These are phyloP conservation scores for Cladophialophora immunda DNA, from an alignment of 2,329 filamentous ascomycete genomes.

Conservation along the genomic window DNA sequence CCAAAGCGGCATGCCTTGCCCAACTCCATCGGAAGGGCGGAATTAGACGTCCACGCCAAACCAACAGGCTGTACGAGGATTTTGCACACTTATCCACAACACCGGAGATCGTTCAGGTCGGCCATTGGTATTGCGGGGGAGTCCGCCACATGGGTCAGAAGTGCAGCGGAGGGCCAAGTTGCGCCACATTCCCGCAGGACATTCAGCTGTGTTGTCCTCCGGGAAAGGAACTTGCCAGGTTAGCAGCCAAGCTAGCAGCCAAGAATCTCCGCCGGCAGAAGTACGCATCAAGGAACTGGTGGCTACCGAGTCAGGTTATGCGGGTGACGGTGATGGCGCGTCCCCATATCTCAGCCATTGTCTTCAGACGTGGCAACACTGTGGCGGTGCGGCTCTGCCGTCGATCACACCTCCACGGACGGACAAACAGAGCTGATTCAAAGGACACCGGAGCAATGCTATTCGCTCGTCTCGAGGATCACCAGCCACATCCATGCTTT, in stretches of 20 bases:
- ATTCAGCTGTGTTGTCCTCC: not conserved
- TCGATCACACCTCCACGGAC: conserved; percentile 4
- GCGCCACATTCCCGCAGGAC: not conserved
- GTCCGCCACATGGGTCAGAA: not conserved
- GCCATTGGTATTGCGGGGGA: not conserved
- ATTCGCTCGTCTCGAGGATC: not conserved
- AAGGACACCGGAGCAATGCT: not conserved
- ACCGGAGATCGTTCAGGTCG: not conserved
- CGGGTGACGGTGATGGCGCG: not conserved
- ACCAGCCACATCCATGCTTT: not conserved
- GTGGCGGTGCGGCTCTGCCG: conserved; percentile 13
- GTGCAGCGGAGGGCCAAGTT: not conserved
- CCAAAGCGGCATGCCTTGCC: conserved; percentile 9
- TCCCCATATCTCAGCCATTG: not conserved
- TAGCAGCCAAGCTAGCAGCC: conserved; percentile 3
- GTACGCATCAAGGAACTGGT: not conserved
- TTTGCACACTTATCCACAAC: too few species aligned
- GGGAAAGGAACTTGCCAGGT: not conserved
- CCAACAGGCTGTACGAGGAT: too few species aligned
- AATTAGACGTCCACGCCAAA: not conserved
- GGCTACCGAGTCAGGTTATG: not conserved
- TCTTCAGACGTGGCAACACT: conserved; percentile 10
- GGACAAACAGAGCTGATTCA: not conserved
- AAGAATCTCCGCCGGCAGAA: not conserved
- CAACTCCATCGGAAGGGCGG: conserved; percentile 6